Percentiles rank a stretch among this genome's conserved stretches.
phyloP scores from a whole-genome alignment of 2,329 filamentous ascomycete species.

The Blastomyces parvus region DNA sequence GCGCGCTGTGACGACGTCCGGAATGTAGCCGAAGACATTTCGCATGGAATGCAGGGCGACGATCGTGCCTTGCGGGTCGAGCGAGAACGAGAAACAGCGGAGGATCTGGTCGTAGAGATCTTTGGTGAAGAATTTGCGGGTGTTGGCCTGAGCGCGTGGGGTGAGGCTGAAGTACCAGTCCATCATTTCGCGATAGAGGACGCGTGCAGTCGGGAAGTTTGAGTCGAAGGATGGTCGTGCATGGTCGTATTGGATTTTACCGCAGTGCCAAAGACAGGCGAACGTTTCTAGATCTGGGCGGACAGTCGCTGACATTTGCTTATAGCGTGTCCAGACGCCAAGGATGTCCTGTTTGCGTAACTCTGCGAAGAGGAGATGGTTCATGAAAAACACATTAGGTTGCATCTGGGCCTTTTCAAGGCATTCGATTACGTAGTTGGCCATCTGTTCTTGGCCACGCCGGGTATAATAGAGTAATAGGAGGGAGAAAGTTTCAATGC shows the following conservation, averaged over 20 bases:
- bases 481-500: conserved; percentile 67
- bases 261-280: conserved; percentile 53
- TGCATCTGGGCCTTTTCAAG: conserved; percentile 55
- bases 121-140: conserved; percentile 34
- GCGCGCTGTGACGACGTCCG: conserved; percentile 39
- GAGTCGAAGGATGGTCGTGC: conserved; percentile 39
- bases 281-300: conserved; percentile 60
- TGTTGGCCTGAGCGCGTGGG: conserved; percentile 21
- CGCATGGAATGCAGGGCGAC: conserved; percentile 42
- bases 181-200: conserved; percentile 43
- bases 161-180: conserved; percentile 34
- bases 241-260: conserved; percentile 40
- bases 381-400: conserved; percentile 67
- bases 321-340: conserved; percentile 49
- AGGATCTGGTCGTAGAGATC: conserved; percentile 46
- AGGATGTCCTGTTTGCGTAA: conserved; percentile 49
- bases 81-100: conserved; percentile 41
- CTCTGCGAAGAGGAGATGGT: conserved; percentile 62
- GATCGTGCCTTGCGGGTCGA: conserved; percentile 42
- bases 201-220: conserved; percentile 37
- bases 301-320: conserved; percentile 44
- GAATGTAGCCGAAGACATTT: conserved; percentile 36
- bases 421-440: conserved; percentile 53
- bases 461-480: conserved; percentile 62
- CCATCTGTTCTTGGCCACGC: conserved; percentile 48